Evolutionary conservation across 140 eudicot species (phyloP), one percentile per base, ranked within the genome.

Genomic region (Flaveria floridana): DNA sequence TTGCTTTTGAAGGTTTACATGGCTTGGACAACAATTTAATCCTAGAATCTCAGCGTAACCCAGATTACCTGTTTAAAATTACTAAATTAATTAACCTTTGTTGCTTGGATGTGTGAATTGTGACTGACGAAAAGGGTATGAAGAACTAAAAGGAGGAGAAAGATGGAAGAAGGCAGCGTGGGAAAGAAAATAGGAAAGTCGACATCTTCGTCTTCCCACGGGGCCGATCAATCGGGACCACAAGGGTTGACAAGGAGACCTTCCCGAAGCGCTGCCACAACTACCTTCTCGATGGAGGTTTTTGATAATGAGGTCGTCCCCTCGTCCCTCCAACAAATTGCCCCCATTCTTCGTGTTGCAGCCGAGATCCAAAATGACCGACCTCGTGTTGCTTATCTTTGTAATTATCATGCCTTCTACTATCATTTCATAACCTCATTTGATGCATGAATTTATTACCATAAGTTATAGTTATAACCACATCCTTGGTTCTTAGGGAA

Each of bases 231-330:
- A 2, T 75, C 73, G 11, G 77, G 85, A 73, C 85, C 82, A 74
- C 82, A 75, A 30, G 75, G 81, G 65, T 78, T 90, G 72, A 70
- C 76, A 34, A 80, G 98, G 77, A 86, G 89, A 66, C 84, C 96
- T 41, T 93, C 98, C 20, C 87, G 98, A 52, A 89, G 91, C 74
- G 87, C 95, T 58, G 95, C 96, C 84, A 86, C 88, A 21, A 90
- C 98, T 59, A 82, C 86, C 68, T 85, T 93, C 81, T 86, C 97
- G 7, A 80, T 80, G 87, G 98, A 93, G 83, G 98, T 93, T 44
- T 93, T 93, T 61, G 98, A 93, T 73, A 89, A 83, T 8, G 98
- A 93, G 83, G 98, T 93, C 21, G 97, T 90, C 19, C 98, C 98
- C 7, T 84, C 98, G 23, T 93, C 98, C 39, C 90, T 93, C 77